Evolutionary conservation across 331 rosid species (phyloP), one percentile per base, ranked within the genome.

Genomic region (Cydonia oblonga): DNA sequence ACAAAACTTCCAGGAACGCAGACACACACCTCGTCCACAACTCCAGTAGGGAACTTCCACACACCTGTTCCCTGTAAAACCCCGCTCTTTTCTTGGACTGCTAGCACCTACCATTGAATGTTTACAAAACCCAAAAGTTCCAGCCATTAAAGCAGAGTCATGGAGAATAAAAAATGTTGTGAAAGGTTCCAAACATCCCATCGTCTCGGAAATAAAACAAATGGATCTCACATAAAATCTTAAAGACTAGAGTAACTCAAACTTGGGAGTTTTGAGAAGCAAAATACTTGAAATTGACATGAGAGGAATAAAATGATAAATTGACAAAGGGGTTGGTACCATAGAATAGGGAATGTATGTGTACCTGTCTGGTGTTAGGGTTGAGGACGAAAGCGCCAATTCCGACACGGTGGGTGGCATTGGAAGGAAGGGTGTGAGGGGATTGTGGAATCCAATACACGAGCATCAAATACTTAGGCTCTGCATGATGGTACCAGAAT

Each of bases 401-500:
- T 57, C 95, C 82, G 6, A 91, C 97, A 71, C 91, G 84, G 65
- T 93, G 96, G 2, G 96, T 76, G 64, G 97, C 97, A 77, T 90
- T 89, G 40, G 83, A 77, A n/a, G 96, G 98, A 85, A 93, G 76
- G 22, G 95, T 87, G 33, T 79, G 72, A 32, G 75, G 33, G 32
- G 79, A 75, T 57, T 74, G 84, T 1, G 96, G 90, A 78, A 93
- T 86, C 97, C 98, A 93, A 68, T 80, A 77, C 3, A 90, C 91
- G 18, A 93, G 89, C 96, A 93, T 93, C 78, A 90, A 78, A 73
- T 90, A 89, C 9, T 82, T 78, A 58, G 97, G 92, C 85, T 93
- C 97, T 1, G 97, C 98, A 69, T 93, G 98, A 80, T 93, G 98
- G 77, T 83, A 93, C 92, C 89, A 86, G 72, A 93, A 93, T 13